A percentile compares a stretch with the other conserved stretches of the same genome.
phyloP scores from a whole-genome alignment of 1,139 yeast genomes.

The Pichiaceae sp. region DNA sequence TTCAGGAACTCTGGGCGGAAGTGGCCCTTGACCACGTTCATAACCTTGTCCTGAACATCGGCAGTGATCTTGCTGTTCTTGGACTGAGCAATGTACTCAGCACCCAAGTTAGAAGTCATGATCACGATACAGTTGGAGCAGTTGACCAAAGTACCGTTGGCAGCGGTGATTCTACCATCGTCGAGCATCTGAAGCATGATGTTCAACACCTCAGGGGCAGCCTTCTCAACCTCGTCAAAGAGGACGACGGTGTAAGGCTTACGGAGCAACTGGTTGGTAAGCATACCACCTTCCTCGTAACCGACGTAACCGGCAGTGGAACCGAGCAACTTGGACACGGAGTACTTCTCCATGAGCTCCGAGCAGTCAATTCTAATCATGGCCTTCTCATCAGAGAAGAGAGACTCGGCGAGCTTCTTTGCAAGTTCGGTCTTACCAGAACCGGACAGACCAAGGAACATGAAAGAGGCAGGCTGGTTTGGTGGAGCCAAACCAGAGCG shows the following conservation, averaged over 20 bases:
- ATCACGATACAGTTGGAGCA: constrained; percentile 88
- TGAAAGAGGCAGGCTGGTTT: constrained; percentile 89
- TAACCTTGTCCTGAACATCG: constrained; percentile 65
- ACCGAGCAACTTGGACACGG: constrained; percentile 89
- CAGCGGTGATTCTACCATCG: constrained; percentile 93
- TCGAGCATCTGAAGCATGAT: constrained; percentile 85
- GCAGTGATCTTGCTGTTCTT: constrained; percentile 57
- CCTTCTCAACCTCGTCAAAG: constrained; percentile 96
- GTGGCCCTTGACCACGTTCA: constrained; percentile 80
- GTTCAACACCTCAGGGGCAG: constrained; percentile 97
- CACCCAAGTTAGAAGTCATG: constrained; percentile 97
- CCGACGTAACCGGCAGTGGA: constrained; percentile 99
- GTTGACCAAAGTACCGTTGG: constrained; percentile 88
- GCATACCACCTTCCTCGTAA: constrained; percentile 93
- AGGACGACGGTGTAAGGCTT: constrained; percentile 91
- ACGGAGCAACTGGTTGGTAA: constrained; percentile 85
- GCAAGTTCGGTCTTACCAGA: constrained; percentile 98
- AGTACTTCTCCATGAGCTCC: constrained; percentile 90
- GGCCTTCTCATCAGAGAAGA: constrained; percentile 92
- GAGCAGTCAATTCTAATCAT: constrained; percentile 98
- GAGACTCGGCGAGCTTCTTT: constrained; percentile 89
- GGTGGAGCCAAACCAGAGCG: constrained; percentile 97
- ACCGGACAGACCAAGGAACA: constrained; percentile 93
- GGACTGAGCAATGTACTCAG: constrained; percentile 72
- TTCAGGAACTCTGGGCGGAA: constrained; percentile 97